phyloP scores from a whole-genome alignment of 768 basidiomycete genomes.

The Tricholomella constricta region DNA sequence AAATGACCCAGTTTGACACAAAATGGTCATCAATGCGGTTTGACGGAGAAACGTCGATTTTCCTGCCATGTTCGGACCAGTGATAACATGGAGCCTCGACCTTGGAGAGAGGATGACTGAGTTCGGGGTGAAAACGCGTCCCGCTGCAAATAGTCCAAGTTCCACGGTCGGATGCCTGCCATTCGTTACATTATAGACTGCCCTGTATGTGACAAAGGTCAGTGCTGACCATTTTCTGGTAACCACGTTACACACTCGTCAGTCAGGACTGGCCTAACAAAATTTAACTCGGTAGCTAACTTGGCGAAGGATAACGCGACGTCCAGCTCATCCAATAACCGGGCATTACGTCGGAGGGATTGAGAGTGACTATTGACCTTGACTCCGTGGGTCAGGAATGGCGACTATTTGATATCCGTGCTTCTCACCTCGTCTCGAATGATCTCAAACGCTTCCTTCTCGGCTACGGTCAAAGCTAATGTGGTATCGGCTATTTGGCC shows the following conservation, averaged over 20 bases:
- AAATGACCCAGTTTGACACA: constrained; percentile 92
- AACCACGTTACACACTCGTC: constrained; percentile 56
- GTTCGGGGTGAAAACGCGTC: constrained; percentile 85
- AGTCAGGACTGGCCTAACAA: constrained; percentile 68
- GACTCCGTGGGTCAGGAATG: background rate
- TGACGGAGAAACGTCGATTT: constrained; percentile 95
- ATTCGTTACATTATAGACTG: constrained; percentile 65
- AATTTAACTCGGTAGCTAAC: constrained; percentile 75
- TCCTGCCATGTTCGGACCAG: constrained; percentile 95
- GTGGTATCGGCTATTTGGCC: constrained; percentile 61
- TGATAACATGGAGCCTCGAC: constrained; percentile 78
- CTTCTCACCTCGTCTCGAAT: constrained; percentile 64
- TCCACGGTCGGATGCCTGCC: constrained; percentile 96
- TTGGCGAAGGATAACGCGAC: constrained; percentile 79
- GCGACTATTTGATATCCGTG: background rate
- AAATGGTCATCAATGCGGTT: constrained; percentile 83
- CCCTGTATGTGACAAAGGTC: constrained; percentile 34
- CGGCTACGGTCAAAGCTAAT: constrained; percentile 51
- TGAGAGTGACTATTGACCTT: constrained; percentile 65
- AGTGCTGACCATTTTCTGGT: background rate
- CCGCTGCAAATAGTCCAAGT: constrained; percentile 72
- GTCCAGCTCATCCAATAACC: constrained; percentile 86
- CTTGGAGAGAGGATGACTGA: constrained; percentile 60
- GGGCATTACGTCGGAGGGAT: constrained; percentile 70
- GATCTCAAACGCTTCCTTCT: constrained; percentile 72